phyloP scores from a whole-genome alignment of 768 basidiomycete species.

The Mycena haematopus region DNA sequence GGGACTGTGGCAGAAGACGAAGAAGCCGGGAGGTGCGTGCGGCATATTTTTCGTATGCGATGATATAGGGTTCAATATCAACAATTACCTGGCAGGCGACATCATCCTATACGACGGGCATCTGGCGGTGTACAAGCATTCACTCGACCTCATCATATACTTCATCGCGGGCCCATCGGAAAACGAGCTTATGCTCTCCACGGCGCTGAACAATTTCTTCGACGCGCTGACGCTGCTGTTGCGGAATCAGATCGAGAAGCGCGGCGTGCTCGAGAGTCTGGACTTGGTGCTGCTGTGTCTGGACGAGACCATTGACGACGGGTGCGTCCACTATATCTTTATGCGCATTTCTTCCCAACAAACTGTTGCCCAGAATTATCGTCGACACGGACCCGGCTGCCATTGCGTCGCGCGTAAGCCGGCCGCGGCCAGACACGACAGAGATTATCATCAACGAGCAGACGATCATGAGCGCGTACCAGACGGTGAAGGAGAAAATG shows the following conservation, averaged over 20 bases:
- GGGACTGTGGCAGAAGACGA: slow-evolving; percentile 93
- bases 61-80: neutral
- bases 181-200: slow-evolving; percentile 95
- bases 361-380: slow-evolving; percentile 70
- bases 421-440: slow-evolving; percentile 90
- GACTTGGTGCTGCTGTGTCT: slow-evolving; percentile 91
- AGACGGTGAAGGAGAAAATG: slow-evolving; percentile 86
- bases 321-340: slow-evolving; percentile 63
- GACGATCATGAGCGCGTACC: slow-evolving; percentile 91
- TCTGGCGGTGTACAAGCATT: slow-evolving; percentile 92
- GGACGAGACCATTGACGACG: slow-evolving; percentile 98
- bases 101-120: slow-evolving; percentile 91
- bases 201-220: slow-evolving; percentile 81
- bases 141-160: slow-evolving; percentile 95
- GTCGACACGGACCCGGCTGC: slow-evolving; percentile 95
- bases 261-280: slow-evolving; percentile 91
- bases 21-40: slow-evolving; percentile 84
- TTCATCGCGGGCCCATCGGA: slow-evolving; percentile 86
- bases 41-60: neutral
- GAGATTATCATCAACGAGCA: slow-evolving; percentile 99
- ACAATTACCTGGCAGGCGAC: slow-evolving; percentile 63
- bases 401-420: slow-evolving; percentile 93
- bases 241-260: slow-evolving; percentile 93
- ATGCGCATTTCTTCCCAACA: neutral
- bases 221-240: slow-evolving; percentile 89